Evolutionary conservation across 2,329 filamentous ascomycete genomes (phyloP).

Genomic region (Seiridium cupressi): DNA sequence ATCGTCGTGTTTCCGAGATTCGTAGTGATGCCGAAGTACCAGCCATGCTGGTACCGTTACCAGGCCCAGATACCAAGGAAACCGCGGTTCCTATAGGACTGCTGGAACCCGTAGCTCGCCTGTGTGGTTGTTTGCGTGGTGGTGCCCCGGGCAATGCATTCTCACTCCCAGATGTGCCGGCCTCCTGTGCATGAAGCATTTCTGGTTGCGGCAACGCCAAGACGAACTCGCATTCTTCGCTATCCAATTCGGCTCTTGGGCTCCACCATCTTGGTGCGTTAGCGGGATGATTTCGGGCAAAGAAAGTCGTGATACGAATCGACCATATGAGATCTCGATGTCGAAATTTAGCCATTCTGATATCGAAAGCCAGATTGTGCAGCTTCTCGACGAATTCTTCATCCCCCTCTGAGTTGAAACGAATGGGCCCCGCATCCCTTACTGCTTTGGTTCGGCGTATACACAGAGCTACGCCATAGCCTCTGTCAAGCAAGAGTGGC

Average conservation of each 20-base stretch:
- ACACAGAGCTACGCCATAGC: neutral
- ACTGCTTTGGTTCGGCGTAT: neutral
- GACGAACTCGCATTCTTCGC: neutral
- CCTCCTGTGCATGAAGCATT: neutral
- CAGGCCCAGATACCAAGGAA: neutral
- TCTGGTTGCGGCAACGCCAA: neutral
- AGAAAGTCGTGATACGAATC: constrained; percentile 1
- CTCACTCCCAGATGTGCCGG: neutral
- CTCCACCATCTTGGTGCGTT: constrained; percentile 1
- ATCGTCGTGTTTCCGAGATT: neutral
- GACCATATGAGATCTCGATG: neutral
- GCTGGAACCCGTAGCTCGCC: neutral
- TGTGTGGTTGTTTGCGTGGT: neutral
- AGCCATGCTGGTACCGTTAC: neutral
- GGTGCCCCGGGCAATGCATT: neutral
- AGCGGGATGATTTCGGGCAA: neutral
- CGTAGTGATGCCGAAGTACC: neutral
- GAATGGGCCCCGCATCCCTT: neutral
- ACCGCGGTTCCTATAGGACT: neutral
- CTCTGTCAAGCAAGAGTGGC: neutral
- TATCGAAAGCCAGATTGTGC: neutral
- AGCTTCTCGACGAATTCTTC: neutral
- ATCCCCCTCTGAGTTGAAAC: neutral
- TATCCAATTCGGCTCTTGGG: neutral
- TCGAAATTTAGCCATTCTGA: neutral